Evolutionary conservation across 164 flowering plant genomes (phyloP).

Genomic region (Stephania japonica): DNA sequence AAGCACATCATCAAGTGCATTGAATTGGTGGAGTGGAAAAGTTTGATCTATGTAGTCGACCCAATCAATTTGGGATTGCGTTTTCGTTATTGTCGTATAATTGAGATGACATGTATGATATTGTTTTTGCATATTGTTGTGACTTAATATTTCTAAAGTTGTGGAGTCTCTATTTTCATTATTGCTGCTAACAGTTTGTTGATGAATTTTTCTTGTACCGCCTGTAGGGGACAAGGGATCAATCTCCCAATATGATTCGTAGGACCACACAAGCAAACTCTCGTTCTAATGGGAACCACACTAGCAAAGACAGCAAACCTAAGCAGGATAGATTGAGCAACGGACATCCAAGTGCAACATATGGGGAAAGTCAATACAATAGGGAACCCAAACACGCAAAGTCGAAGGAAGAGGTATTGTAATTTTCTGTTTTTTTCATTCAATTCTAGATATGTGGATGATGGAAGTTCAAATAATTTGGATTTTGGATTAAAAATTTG

Average conservation of each 20-base stretch:
- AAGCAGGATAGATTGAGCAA: conserved; percentile 47
- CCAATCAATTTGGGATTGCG: too few relatives aligned
- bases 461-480: too few relatives aligned
- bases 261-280: conserved; percentile 35
- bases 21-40: too few relatives aligned
- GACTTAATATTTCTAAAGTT: too few relatives aligned
- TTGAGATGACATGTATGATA: too few relatives aligned
- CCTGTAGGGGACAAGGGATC: conserved; percentile 52
- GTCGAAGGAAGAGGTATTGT: conserved; percentile 42
- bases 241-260: conserved; percentile 39
- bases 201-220: conserved; percentile 15
- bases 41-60: too few relatives aligned
- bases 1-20: too few relatives aligned
- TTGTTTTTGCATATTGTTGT: too few relatives aligned
- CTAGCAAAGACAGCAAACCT: conserved; percentile 28
- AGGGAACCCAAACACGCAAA: conserved; percentile 12
- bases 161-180: too few relatives aligned
- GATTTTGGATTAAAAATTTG: too few relatives aligned
- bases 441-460: neutral
- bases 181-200: neutral
- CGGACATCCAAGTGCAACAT: conserved; percentile 33
- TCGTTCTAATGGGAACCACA: conserved; percentile 39
- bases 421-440: conserved; percentile 7
- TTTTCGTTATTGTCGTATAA: too few relatives aligned
- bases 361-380: conserved; percentile 17